phyloP scores from a whole-genome alignment of 2,329 filamentous ascomycete species.

The Colletotrichum sp. region DNA sequence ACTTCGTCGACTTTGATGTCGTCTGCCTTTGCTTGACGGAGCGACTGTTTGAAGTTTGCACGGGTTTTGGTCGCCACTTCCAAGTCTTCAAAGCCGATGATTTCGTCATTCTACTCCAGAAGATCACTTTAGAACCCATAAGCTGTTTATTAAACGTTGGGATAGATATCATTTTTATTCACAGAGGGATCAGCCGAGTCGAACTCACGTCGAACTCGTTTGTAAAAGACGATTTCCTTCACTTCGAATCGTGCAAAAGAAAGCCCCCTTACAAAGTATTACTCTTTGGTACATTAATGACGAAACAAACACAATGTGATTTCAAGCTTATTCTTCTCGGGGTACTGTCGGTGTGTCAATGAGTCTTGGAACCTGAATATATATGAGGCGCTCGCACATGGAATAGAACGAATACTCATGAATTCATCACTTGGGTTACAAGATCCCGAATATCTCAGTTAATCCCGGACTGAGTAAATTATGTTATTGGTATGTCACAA shows the following conservation, averaged over 20 bases:
- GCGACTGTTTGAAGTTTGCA: background rate
- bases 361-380: background rate
- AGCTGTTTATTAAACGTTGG: background rate
- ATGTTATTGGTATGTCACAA: background rate
- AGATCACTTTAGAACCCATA: background rate
- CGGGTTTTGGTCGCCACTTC: background rate
- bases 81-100: background rate
- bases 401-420: background rate
- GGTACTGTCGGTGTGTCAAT: background rate
- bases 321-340: background rate
- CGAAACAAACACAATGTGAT: background rate
- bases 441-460: background rate
- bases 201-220: background rate
- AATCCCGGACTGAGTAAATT: background rate
- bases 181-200: background rate
- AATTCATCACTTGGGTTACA: rapidly evolving
- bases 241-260: background rate
- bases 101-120: background rate
- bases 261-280: background rate
- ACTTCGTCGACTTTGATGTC: background rate
- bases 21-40: background rate
- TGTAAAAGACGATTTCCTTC: background rate
- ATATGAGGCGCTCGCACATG: background rate
- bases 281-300: background rate
- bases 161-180: background rate